These are phyloP conservation scores for Trifolium dubium DNA, from an alignment of 306 rosid genomes.

Conservation along the genomic window DNA sequence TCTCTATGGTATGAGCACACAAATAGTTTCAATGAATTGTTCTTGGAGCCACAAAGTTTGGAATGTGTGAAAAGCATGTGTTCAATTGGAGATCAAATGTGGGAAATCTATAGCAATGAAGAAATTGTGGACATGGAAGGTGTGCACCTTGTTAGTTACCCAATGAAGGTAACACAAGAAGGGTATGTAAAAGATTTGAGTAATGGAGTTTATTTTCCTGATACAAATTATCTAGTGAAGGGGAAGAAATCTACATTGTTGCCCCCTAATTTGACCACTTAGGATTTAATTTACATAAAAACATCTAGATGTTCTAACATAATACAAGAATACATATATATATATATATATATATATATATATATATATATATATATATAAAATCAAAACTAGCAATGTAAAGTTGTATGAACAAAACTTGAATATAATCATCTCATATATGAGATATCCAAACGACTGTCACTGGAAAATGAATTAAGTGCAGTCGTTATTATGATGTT, in stretches of 20 bases:
- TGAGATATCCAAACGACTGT: too few relatives aligned
- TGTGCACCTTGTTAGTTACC: constrained; percentile 77
- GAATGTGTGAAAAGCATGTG: constrained; percentile 51
- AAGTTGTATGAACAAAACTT: too few relatives aligned
- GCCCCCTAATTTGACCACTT: constrained; percentile 68
- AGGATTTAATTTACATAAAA: constrained; percentile 12
- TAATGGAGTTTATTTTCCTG: constrained; percentile 67
- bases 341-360: too few relatives aligned
- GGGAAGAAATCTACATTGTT: constrained; percentile 67
- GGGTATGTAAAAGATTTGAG: constrained; percentile 59
- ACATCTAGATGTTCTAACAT: background rate
- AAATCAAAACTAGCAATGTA: too few relatives aligned
- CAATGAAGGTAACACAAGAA: constrained; percentile 55
- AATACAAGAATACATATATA: too few relatives aligned
- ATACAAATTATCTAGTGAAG: constrained; percentile 58
- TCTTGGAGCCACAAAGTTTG: constrained; percentile 50
- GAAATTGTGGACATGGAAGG: constrained; percentile 73
- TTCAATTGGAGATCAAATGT: constrained; percentile 67
- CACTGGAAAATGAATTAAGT: too few relatives aligned
- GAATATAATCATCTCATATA: too few relatives aligned
- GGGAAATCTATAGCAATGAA: constrained; percentile 63
- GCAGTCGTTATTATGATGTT: too few relatives aligned
- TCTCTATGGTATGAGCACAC: constrained; percentile 94
- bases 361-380: too few relatives aligned
- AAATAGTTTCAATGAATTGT: constrained; percentile 35